Evolutionary conservation across 2,329 filamentous ascomycete species (phyloP).

Genomic region (Coleophoma cylindrospora): DNA sequence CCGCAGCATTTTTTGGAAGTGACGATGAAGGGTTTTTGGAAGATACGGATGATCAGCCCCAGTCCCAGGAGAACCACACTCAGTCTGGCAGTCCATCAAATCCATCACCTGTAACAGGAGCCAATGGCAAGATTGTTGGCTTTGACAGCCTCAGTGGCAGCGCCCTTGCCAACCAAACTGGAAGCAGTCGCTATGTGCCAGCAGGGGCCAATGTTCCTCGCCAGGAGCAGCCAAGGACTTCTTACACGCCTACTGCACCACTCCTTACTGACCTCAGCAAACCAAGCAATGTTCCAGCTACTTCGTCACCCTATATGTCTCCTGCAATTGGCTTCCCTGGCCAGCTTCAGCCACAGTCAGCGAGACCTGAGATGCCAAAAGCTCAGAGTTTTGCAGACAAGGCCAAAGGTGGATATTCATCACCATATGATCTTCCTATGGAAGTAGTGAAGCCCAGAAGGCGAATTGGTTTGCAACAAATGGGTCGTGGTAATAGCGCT

Average conservation of each 20-base stretch:
- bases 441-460: constrained; percentile 73
- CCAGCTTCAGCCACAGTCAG: constrained; percentile 20
- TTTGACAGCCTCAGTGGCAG: constrained; percentile 12
- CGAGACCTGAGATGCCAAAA: constrained; percentile 43
- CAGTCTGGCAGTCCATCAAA: constrained; percentile 18
- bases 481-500: constrained; percentile 19
- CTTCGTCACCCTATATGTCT: constrained; percentile 14
- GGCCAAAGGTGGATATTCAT: constrained; percentile 85
- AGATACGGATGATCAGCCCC: constrained; percentile 30
- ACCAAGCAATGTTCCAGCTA: constrained; percentile 6
- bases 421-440: constrained; percentile 91
- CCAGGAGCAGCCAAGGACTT: constrained; percentile 10
- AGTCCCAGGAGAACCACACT: constrained; percentile 18
- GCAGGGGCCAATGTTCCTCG: constrained; percentile 7
- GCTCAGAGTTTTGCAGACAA: constrained; percentile 86
- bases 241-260: constrained; percentile 22
- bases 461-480: constrained; percentile 49
- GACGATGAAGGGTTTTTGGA: constrained; percentile 85
- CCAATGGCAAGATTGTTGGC: constrained; percentile 26
- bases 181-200: constrained; percentile 23
- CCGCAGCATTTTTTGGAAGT: constrained; percentile 67
- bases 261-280: constrained; percentile 24
- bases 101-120: constrained; percentile 17
- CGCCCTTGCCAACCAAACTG: constrained; percentile 10
- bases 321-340: constrained; percentile 13